Evolutionary conservation across 352 stramenopile species (phyloP).

Genomic region (Globisporangium lucens): DNA sequence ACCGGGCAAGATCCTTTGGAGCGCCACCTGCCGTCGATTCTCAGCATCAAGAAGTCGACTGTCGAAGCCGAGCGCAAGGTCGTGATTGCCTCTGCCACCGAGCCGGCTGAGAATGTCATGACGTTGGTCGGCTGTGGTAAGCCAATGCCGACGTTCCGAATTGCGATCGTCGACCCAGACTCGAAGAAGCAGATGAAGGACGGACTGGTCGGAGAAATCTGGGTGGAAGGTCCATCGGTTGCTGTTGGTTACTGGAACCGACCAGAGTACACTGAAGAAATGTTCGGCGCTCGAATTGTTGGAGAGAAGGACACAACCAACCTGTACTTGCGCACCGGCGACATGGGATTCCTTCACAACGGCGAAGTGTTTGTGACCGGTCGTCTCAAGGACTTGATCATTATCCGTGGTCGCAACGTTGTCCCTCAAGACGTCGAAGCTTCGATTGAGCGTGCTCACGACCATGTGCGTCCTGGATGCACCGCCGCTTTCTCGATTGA

Average conservation of each 20-base stretch:
- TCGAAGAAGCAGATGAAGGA: constrained; percentile 48
- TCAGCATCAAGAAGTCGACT: constrained; percentile 59
- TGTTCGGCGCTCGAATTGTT: constrained; percentile 57
- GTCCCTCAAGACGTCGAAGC: constrained; percentile 75
- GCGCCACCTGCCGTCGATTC: constrained; percentile 52
- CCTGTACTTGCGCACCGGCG: constrained; percentile 58
- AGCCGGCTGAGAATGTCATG: constrained; percentile 35
- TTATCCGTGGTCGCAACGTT: constrained; percentile 79
- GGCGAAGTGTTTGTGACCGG: constrained; percentile 75
- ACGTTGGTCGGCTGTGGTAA: constrained; percentile 80
- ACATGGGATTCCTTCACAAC: constrained; percentile 70
- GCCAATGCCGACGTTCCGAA: constrained; percentile 67
- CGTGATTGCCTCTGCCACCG: constrained; percentile 29
- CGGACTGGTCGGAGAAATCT: constrained; percentile 89
- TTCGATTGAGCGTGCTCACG: constrained; percentile 61
- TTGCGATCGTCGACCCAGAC: constrained; percentile 67
- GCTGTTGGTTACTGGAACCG: constrained; percentile 74
- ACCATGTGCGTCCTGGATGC: constrained; percentile 68
- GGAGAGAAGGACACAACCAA: constrained; percentile 36
- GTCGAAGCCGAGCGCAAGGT: constrained; percentile 58
- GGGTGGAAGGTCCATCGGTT: constrained; percentile 85
- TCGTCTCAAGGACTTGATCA: constrained; percentile 81
- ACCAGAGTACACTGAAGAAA: constrained; percentile 61
- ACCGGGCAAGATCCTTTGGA: constrained; percentile 59
- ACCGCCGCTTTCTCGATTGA: constrained; percentile 78